These are phyloP conservation scores for Hypoxylon sp. DNA, from an alignment of 2,329 filamentous ascomycete genomes.

Conservation along the genomic window DNA sequence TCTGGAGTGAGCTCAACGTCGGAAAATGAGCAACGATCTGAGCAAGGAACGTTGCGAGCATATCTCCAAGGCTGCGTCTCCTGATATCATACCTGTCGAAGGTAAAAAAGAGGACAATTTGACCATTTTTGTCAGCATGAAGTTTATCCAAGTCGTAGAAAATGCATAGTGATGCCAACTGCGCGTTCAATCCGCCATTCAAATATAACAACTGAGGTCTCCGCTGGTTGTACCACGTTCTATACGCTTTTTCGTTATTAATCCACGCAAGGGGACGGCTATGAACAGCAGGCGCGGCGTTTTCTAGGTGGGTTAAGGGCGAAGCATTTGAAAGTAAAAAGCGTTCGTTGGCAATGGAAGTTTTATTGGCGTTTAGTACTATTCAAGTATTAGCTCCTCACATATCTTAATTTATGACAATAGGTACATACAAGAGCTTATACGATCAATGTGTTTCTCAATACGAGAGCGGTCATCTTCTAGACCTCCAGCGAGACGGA, in stretches of 20 bases:
- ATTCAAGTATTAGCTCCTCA: neutral
- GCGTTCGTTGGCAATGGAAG: neutral
- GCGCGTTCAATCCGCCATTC: neutral
- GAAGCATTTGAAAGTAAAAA: conserved; percentile 2
- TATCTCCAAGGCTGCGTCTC: conserved; percentile 11
- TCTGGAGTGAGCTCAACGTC: too few species aligned
- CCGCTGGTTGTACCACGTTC: conserved; percentile 25
- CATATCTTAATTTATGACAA: neutral
- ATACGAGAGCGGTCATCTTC: neutral
- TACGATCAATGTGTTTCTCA: neutral
- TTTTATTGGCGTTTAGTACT: neutral
- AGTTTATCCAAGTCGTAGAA: conserved; percentile 19
- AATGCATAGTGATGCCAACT: conserved; percentile 17
- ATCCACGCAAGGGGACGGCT: conserved; percentile 24
- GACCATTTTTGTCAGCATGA: conserved; percentile 2
- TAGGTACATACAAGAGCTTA: conserved; percentile 6
- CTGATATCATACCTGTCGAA: conserved; percentile 24
- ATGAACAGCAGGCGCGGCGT: neutral
- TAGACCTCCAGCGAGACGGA: conserved; percentile 1
- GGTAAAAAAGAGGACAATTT: conserved; percentile 24
- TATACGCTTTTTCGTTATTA: conserved; percentile 11
- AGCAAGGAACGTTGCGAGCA: conserved; percentile 21
- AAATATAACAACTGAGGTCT: conserved; percentile 24
- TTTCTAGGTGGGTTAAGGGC: neutral
- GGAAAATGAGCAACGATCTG: conserved; percentile 14